These are phyloP conservation scores for Aspergillus alliaceus DNA, from an alignment of 2,329 filamentous ascomycete species.

Conservation along the genomic window DNA sequence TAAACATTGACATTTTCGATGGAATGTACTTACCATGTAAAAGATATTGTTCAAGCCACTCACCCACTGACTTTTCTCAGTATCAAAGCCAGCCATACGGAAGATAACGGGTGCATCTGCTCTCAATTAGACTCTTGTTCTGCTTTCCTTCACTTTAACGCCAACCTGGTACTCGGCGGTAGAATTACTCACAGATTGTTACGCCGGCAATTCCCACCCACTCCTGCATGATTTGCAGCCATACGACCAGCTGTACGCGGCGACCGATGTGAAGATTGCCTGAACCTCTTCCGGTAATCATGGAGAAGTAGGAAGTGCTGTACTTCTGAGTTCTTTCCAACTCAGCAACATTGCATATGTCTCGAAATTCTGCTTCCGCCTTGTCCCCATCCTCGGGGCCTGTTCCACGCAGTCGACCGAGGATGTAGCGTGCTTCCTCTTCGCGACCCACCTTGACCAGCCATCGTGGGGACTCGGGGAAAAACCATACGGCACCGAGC, in stretches of 20 bases:
- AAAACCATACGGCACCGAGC: conserved; percentile 60
- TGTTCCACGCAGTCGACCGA: conserved; percentile 63
- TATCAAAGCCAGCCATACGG: conserved; percentile 64
- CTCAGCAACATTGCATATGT: conserved; percentile 64
- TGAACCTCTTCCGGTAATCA: conserved; percentile 67
- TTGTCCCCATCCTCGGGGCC: conserved; percentile 52
- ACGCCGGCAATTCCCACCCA: conserved; percentile 71
- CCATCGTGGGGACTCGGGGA: conserved; percentile 63
- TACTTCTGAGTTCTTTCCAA: conserved; percentile 59
- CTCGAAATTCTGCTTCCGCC: conserved; percentile 65
- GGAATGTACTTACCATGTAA: conserved; percentile 58
- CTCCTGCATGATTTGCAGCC: conserved; percentile 70
- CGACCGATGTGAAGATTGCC: conserved; percentile 66
- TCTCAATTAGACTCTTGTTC: not conserved
- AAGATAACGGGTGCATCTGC: conserved; percentile 57
- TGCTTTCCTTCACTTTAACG: too few relatives aligned
- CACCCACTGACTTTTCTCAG: conserved; percentile 63
- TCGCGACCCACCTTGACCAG: conserved; percentile 65
- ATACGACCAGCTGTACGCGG: conserved; percentile 68
- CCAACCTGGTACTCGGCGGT: too few relatives aligned
- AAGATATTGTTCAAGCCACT: conserved; percentile 58
- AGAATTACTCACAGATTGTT: conserved; percentile 53
- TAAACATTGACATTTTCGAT: too few relatives aligned
- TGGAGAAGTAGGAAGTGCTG: conserved; percentile 60
- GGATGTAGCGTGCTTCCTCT: conserved; percentile 66